Evolutionary conservation across 306 rosid species (phyloP).

Genomic region (Lagenaria siceraria): DNA sequence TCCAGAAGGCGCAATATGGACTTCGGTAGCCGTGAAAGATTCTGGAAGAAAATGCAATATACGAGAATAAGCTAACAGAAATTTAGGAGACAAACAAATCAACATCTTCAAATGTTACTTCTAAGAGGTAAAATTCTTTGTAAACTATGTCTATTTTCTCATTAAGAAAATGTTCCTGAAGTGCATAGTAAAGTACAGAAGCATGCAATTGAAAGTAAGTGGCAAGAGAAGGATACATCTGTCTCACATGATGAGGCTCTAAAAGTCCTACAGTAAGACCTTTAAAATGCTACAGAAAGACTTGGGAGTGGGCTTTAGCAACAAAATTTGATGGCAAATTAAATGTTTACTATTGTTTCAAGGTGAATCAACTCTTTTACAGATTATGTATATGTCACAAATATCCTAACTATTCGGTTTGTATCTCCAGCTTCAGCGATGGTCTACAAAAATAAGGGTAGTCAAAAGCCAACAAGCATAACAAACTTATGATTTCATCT

Average conservation of each 20-base stretch:
- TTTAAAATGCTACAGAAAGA: background rate
- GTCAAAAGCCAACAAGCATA: background rate
- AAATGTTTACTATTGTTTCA: background rate
- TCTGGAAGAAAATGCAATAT: background rate
- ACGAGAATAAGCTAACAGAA: background rate
- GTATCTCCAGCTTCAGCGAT: background rate
- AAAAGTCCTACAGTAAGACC: background rate
- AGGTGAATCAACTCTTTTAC: background rate
- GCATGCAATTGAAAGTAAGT: constrained; percentile 1
- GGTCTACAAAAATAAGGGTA: background rate
- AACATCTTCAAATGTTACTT: background rate
- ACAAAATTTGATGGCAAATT: background rate
- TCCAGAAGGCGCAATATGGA: constrained; percentile 8
- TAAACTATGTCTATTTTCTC: background rate
- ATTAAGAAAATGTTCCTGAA: background rate
- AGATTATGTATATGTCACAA: background rate
- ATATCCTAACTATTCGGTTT: background rate
- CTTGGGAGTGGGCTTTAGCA: background rate
- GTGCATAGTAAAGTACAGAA: background rate
- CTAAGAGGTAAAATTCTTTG: background rate
- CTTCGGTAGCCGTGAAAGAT: constrained; percentile 5
- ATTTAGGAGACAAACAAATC: background rate
- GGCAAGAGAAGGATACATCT: background rate
- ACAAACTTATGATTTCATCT: background rate
- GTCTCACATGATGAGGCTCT: background rate